Percentiles rank a stretch among this genome's conserved stretches.
Evolutionary conservation across 2,329 filamentous ascomycete genomes (phyloP).

Genomic region (Calonectria montana): DNA sequence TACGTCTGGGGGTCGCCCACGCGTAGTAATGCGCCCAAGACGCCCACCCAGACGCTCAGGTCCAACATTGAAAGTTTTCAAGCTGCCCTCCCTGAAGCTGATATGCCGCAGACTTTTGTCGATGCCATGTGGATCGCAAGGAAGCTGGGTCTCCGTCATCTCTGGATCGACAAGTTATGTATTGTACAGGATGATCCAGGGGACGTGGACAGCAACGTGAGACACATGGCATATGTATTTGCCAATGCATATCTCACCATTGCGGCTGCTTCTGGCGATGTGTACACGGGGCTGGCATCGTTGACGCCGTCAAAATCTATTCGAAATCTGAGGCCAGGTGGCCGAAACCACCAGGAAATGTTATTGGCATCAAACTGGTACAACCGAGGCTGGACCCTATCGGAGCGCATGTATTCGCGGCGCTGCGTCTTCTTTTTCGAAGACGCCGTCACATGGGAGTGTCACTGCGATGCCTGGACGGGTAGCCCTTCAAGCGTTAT

Average conservation of each 20-base stretch:
- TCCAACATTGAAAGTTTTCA: conserved; percentile 52
- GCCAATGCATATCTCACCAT: conserved; percentile 58
- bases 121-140: conserved; percentile 58
- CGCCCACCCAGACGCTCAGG: conserved; percentile 47
- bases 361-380: conserved; percentile 54
- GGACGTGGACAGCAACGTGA: conserved; percentile 53
- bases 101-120: conserved; percentile 55
- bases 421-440: conserved; percentile 58
- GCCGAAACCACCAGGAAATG: conserved; percentile 51
- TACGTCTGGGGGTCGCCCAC: conserved; percentile 55
- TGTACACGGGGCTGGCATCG: conserved; percentile 50
- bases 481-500: conserved; percentile 46
- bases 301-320: conserved; percentile 49
- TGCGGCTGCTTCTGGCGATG: conserved; percentile 55
- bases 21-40: conserved; percentile 42
- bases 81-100: conserved; percentile 49
- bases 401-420: conserved; percentile 56
- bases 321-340: conserved; percentile 39
- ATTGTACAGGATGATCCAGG: conserved; percentile 57
- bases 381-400: conserved; percentile 56
- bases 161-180: conserved; percentile 61
- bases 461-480: conserved; percentile 58
- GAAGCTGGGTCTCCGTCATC: conserved; percentile 55
- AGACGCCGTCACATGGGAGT: conserved; percentile 57
- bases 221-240: conserved; percentile 59